phyloP scores from a whole-genome alignment of 2,329 filamentous ascomycete genomes.

The Aspergillus terreus region DNA sequence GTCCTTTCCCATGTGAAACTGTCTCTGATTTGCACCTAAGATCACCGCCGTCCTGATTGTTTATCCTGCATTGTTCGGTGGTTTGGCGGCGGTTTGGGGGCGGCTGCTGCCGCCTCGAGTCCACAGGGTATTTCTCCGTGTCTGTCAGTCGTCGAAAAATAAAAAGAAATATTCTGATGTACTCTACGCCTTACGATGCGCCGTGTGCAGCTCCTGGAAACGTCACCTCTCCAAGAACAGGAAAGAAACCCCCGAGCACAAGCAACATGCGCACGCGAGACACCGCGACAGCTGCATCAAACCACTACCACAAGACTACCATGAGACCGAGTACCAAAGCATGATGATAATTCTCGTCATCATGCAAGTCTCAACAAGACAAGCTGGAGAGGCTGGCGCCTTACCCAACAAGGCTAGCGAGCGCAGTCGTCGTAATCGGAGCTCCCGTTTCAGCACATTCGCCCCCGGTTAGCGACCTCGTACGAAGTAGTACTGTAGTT shows the following conservation, averaged over 20 bases:
- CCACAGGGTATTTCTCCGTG: neutral
- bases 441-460: conserved; percentile 5
- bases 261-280: no score
- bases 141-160: neutral
- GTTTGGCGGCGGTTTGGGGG: no score
- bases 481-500: no score
- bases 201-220: neutral
- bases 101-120: no score
- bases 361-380: neutral
- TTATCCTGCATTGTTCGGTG: no score
- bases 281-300: no score
- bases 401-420: conserved; percentile 10
- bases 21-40: conserved; percentile 4
- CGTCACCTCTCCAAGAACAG: no score
- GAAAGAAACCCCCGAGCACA: no score
- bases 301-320: no score
- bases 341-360: no score
- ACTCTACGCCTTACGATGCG: neutral
- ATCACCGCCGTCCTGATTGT: neutral
- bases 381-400: neutral
- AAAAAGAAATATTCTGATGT: no score
- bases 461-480: neutral
- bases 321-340: no score
- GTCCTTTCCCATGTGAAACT: conserved; percentile 15
- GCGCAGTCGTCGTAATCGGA: conserved; percentile 15